Percentiles rank a stretch among this genome's conserved stretches.
phyloP scores from a whole-genome alignment of 306 rosid species.

The cucumber (Cucumis sativus) region DNA sequence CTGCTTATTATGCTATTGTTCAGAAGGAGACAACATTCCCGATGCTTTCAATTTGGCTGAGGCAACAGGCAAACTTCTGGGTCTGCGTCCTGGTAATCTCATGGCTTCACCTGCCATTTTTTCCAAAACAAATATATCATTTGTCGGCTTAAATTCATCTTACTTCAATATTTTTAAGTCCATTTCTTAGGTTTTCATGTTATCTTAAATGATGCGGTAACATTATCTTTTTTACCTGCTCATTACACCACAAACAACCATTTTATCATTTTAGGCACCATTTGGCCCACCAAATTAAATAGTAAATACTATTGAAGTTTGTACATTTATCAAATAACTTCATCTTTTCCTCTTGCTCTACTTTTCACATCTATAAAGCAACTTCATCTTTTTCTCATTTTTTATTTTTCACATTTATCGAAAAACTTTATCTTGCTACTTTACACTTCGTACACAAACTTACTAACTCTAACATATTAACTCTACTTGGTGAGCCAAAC shows the following conservation, averaged over 20 bases:
- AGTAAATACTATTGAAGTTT: too few species aligned
- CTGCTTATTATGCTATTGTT: slow-evolving; percentile 81
- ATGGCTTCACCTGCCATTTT: slow-evolving; percentile 26
- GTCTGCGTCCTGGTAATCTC: slow-evolving; percentile 23
- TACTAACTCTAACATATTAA: too few species aligned
- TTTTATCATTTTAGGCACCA: neutral
- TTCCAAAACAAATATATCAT: neutral
- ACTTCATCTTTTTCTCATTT: too few species aligned
- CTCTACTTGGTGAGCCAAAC: too few species aligned
- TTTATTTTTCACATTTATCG: too few species aligned
- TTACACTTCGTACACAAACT: too few species aligned
- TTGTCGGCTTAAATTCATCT: neutral
- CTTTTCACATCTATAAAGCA: too few species aligned
- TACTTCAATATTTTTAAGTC: neutral
- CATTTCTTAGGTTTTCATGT: neutral
- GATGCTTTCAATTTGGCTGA: slow-evolving; percentile 84
- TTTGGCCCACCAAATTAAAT: too few species aligned
- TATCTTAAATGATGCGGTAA: neutral
- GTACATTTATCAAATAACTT: too few species aligned
- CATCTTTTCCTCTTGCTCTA: too few species aligned
- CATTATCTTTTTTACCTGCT: neutral
- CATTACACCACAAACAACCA: neutral
- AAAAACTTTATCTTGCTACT: too few species aligned
- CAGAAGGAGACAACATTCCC: slow-evolving; percentile 85
- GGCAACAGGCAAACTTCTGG: slow-evolving; percentile 56